phyloP scores from a whole-genome alignment of 2,329 filamentous ascomycete species.

The Pseudopithomyces chartarum region DNA sequence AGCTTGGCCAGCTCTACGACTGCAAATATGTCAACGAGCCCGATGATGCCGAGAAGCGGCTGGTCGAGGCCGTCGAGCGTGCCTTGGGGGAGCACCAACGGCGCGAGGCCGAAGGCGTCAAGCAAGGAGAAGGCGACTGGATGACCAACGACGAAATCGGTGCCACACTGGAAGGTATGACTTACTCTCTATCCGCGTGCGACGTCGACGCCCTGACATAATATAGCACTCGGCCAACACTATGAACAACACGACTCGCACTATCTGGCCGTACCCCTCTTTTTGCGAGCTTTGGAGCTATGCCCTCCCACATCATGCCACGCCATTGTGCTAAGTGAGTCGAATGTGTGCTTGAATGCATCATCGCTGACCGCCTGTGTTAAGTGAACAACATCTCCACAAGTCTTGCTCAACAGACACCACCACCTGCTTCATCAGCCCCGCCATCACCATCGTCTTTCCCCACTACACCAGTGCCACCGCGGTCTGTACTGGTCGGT shows the following conservation, averaged over 20 bases:
- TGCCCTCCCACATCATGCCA: slow-evolving; percentile 72
- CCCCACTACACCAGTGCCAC: slow-evolving; percentile 48
- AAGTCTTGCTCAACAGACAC: slow-evolving; percentile 70
- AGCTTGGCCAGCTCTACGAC: slow-evolving; percentile 82
- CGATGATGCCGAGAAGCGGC: slow-evolving; percentile 73
- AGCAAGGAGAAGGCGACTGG: slow-evolving; percentile 73
- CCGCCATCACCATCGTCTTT: slow-evolving; percentile 43
- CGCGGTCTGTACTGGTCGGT: slow-evolving; percentile 66
- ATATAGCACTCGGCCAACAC: slow-evolving; percentile 70
- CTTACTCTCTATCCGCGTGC: slow-evolving; percentile 11
- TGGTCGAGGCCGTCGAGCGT: slow-evolving; percentile 83
- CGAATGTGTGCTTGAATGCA: background rate
- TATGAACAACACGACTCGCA: slow-evolving; percentile 77
- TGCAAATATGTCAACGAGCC: slow-evolving; percentile 75
- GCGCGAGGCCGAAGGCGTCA: slow-evolving; percentile 69
- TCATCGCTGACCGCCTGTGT: slow-evolving; percentile 16
- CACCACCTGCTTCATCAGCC: slow-evolving; percentile 38
- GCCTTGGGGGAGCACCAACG: slow-evolving; percentile 74
- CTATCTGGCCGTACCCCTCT: slow-evolving; percentile 82
- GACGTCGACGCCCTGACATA: slow-evolving; percentile 26
- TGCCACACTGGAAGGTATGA: slow-evolving; percentile 70
- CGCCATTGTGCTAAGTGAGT: slow-evolving; percentile 75
- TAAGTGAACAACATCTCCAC: slow-evolving; percentile 80
- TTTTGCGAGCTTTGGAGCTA: slow-evolving; percentile 79
- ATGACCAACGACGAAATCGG: slow-evolving; percentile 73